phyloP scores from a whole-genome alignment of 2,329 filamentous ascomycete genomes.

The Sarocladium kiliense region DNA sequence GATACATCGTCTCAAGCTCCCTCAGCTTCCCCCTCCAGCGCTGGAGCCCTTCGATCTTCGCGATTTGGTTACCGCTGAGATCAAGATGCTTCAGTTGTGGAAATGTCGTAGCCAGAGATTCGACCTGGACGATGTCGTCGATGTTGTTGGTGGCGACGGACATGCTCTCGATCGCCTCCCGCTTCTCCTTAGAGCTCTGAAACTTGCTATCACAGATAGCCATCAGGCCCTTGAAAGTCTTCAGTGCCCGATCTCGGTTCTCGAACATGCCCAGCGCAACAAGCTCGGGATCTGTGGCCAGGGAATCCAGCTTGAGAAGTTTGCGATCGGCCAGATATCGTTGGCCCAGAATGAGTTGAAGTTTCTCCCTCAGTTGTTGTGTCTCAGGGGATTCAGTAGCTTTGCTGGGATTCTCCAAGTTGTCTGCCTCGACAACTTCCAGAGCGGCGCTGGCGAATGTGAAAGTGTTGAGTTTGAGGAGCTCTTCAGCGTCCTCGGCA shows the following conservation, averaged over 20 bases:
- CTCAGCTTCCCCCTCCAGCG: conserved; percentile 77
- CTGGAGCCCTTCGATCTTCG: conserved; percentile 60
- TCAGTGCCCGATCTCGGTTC: conserved; percentile 64
- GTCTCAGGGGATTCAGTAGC: conserved; percentile 45
- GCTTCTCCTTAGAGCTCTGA: conserved; percentile 64
- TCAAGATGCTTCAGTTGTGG: conserved; percentile 86
- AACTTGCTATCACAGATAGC: conserved; percentile 76
- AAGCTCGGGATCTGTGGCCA: conserved; percentile 68
- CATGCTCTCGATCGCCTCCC: conserved; percentile 75
- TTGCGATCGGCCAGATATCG: conserved; percentile 71
- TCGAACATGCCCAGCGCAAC: conserved; percentile 71
- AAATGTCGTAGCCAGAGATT: conserved; percentile 70
- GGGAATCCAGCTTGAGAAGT: conserved; percentile 74
- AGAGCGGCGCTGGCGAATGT: conserved; percentile 62
- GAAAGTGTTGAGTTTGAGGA: conserved; percentile 65
- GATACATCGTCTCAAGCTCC: conserved; percentile 72
- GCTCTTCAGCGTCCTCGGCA: conserved; percentile 57
- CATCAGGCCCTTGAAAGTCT: conserved; percentile 92
- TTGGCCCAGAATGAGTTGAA: conserved; percentile 65
- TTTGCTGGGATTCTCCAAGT: conserved; percentile 25
- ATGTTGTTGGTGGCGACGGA: conserved; percentile 78
- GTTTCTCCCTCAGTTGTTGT: conserved; percentile 59
- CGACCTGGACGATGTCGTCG: conserved; percentile 65
- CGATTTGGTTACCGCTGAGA: conserved; percentile 77
- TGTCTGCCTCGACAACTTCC: conserved; percentile 47